A percentile compares a stretch with the other conserved stretches of the same genome.
Evolutionary conservation across 768 basidiomycete genomes (phyloP).

Genomic region (Tulasnella sp.): DNA sequence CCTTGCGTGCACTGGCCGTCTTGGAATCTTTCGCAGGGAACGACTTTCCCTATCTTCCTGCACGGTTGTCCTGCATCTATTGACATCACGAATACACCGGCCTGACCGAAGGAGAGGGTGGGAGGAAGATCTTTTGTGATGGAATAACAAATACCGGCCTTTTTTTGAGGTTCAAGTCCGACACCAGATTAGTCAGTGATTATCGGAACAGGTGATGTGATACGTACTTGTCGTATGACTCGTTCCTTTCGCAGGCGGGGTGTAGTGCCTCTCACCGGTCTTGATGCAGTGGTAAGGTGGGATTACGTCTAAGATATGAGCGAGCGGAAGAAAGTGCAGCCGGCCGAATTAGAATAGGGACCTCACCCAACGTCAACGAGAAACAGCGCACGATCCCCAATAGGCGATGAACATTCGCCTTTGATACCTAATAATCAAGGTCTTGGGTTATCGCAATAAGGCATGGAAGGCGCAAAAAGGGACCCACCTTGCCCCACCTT

Average conservation of each 20-base stretch:
- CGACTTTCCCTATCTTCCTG: background rate
- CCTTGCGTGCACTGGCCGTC: background rate
- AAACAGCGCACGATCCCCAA: conserved; percentile 2
- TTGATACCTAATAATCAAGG: background rate
- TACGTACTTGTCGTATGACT: background rate
- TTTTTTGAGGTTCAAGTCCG: background rate
- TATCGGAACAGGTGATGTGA: conserved; percentile 9
- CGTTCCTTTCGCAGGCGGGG: background rate
- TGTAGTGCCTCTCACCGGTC: background rate
- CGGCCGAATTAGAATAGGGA: background rate
- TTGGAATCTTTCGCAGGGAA: background rate
- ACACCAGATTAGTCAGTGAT: background rate
- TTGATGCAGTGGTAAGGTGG: background rate
- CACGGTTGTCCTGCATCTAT: background rate
- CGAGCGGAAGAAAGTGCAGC: conserved; percentile 1
- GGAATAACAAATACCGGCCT: conserved; percentile 1
- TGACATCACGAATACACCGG: background rate
- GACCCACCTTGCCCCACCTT: background rate
- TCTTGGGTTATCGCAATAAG: background rate
- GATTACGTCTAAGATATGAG: background rate
- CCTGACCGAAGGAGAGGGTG: background rate
- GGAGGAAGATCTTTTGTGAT: background rate
- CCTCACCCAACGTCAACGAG: background rate
- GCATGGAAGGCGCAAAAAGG: background rate
- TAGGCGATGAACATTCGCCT: background rate